Evolutionary conservation across 805 yeast species (phyloP).

Genomic region (Cyberlindnera veronae): DNA sequence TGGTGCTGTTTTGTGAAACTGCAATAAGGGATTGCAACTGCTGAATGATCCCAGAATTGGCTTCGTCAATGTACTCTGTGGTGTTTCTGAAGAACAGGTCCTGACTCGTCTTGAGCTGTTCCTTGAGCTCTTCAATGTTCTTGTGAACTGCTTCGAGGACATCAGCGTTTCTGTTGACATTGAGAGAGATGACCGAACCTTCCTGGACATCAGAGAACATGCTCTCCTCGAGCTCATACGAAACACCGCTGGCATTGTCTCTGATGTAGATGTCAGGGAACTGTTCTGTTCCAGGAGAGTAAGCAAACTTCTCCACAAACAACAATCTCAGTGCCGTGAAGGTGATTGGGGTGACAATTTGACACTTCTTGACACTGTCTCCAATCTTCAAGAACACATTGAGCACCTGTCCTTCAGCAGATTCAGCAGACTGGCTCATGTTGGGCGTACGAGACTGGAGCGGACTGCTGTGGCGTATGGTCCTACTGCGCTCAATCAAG

Average conservation of each 20-base stretch:
- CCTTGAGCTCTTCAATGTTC: constrained; percentile 20
- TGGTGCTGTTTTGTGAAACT: too few relatives aligned
- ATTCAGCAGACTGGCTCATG: background rate
- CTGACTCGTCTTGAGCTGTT: constrained; percentile 13
- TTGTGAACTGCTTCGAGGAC: constrained; percentile 14
- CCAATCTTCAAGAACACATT: constrained; percentile 47
- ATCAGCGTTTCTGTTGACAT: constrained; percentile 39
- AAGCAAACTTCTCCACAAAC: constrained; percentile 85
- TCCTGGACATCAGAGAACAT: constrained; percentile 52
- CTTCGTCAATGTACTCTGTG: constrained; percentile 25
- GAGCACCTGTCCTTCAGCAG: background rate
- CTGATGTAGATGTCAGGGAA: constrained; percentile 79
- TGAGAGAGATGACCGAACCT: constrained; percentile 58
- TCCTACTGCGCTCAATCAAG: constrained; percentile 15
- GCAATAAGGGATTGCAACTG: constrained; percentile 17
- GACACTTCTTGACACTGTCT: constrained; percentile 53
- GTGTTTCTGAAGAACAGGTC: constrained; percentile 16
- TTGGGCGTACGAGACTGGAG: constrained; percentile 9
- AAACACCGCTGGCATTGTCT: constrained; percentile 54
- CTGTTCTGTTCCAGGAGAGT: constrained; percentile 63
- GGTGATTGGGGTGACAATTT: constrained; percentile 28
- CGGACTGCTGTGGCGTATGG: constrained; percentile 16
- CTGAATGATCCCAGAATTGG: constrained; percentile 19
- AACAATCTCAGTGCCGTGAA: constrained; percentile 54
- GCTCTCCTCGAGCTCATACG: constrained; percentile 79